These are phyloP conservation scores for Rubia yunnanensis DNA, from an alignment of 257 asterid genomes.

Conservation along the genomic window DNA sequence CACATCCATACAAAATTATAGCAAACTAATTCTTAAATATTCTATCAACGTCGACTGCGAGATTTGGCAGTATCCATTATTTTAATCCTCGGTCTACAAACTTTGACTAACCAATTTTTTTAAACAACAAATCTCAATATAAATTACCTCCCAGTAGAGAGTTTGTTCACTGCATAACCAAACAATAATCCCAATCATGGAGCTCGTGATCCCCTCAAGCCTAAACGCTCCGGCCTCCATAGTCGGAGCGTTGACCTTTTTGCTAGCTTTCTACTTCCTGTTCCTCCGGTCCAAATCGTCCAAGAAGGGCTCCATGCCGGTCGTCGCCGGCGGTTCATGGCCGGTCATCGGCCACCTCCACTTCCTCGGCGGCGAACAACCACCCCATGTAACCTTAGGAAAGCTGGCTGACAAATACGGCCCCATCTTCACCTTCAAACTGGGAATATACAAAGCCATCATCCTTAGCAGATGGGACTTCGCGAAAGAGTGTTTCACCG, in stretches of 20 bases:
- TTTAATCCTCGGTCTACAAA: not conserved
- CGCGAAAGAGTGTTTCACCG: slow-evolving; percentile 24
- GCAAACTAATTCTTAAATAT: too few species aligned
- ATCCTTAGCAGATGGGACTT: slow-evolving; percentile 20
- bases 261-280: not conserved
- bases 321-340: slow-evolving; percentile 20
- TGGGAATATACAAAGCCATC: slow-evolving; percentile 14
- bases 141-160: not conserved
- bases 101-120: not conserved
- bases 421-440: slow-evolving; percentile 18
- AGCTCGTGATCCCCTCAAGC: not conserved
- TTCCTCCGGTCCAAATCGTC: not conserved
- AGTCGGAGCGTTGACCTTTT: not conserved
- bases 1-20: too few species aligned
- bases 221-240: not conserved
- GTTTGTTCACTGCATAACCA: not conserved
- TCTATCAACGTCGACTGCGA: too few species aligned
- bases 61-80: too few species aligned
- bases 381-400: slow-evolving; percentile 18
- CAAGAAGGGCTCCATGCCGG: slow-evolving; percentile 2
- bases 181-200: not conserved
- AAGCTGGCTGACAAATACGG: slow-evolving; percentile 28
- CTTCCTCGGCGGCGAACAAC: slow-evolving; percentile 19
- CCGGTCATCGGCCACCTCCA: slow-evolving; percentile 35
- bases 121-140: not conserved